Conservation (phyloP, 257 asterid species). For the Fraxinus excelsior region DNA sequence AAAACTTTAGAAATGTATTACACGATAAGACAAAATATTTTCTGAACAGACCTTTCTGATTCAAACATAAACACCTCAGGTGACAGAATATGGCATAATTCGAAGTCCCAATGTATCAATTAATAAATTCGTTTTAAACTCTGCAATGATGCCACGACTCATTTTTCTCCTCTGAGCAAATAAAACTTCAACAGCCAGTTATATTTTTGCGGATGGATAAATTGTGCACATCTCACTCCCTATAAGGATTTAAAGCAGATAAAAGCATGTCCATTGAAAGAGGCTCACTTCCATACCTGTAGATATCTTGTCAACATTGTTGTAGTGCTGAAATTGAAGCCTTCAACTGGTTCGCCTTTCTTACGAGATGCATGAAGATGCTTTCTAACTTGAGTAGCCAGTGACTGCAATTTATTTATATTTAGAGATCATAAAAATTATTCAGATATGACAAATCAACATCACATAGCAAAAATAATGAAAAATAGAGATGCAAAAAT, state of each 20-base stretch:
- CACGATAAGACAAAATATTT: too few relatives aligned
- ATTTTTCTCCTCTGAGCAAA: neutral
- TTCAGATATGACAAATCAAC: neutral
- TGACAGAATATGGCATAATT: neutral
- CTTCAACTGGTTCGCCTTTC: slow-evolving; percentile 71
- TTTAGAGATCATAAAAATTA: neutral
- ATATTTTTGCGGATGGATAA: neutral
- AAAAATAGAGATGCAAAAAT: slow-evolving; percentile 3
- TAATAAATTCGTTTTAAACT: neutral
- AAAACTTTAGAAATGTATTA: too few relatives aligned
- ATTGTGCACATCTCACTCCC: neutral
- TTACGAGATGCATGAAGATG: slow-evolving; percentile 93
- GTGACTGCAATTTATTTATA: slow-evolving; percentile 53
- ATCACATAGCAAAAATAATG: neutral
- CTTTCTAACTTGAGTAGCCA: slow-evolving; percentile 95
- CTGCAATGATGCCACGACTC: neutral
- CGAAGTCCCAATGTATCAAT: neutral
- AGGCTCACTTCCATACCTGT: slow-evolving; percentile 51
- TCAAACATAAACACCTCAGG: neutral
- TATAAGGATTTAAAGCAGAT: slow-evolving; percentile 2
- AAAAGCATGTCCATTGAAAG: neutral
- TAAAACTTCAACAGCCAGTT: neutral
- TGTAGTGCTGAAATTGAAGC: slow-evolving; percentile 88
- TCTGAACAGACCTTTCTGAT: neutral
- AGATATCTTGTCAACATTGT: slow-evolving; percentile 68